A percentile compares a stretch with the other conserved stretches of the same genome.
These are phyloP conservation scores for Medicago truncatula DNA, from an alignment of 306 rosid species.

Conservation along the genomic window MtrunA17r5.0-ANR NC_053044.1:12648501-12649000, in stretches of 20 bases:
- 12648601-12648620: slow-evolving; percentile 7
- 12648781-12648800: background rate
- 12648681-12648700: slow-evolving; percentile 94
- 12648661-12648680: slow-evolving; percentile 87
- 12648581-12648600: slow-evolving; percentile 13
- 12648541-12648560: slow-evolving; percentile 90
- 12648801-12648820: background rate
- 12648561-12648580: slow-evolving; percentile 82
- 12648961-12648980: slow-evolving; percentile 98
- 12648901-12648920: slow-evolving; percentile 97
- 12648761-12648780: background rate
- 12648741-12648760: slow-evolving; percentile 3
- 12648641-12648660: slow-evolving; percentile 22
- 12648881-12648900: slow-evolving; percentile 99
- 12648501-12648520: slow-evolving; percentile 75
- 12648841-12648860: slow-evolving; percentile 93
- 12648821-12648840: slow-evolving; percentile 58
- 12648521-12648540: slow-evolving; percentile 88
- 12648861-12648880: slow-evolving; percentile 98
- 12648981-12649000: slow-evolving; percentile 97
- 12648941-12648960: slow-evolving; percentile 91
- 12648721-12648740: slow-evolving; percentile 71
- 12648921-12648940: slow-evolving; percentile 78
- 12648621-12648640: slow-evolving; percentile 18
- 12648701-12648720: slow-evolving; percentile 77